Conservation (phyloP, 176 grass and related monocot genomes). For the Alloteropsis semialata region DNA sequence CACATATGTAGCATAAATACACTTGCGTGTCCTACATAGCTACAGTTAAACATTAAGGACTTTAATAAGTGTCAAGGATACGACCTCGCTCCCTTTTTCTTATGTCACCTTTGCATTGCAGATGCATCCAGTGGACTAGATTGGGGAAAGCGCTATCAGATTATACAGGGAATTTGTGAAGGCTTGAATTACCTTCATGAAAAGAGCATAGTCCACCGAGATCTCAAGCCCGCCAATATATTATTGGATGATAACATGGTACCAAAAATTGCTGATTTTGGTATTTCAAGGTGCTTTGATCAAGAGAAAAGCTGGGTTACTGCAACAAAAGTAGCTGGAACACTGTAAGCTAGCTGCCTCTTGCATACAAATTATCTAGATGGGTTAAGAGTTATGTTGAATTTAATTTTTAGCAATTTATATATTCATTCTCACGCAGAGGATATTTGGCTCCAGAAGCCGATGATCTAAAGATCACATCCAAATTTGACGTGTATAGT, state of each 20-base stretch:
- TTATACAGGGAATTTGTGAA: neutral
- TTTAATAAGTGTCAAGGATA: no score
- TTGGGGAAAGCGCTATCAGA: neutral
- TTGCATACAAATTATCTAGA: no score
- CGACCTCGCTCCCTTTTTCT: no score
- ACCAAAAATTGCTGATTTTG: neutral
- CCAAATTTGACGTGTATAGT: neutral
- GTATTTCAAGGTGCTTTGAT: neutral
- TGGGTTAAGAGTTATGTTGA: no score
- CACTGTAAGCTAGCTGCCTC: neutral
- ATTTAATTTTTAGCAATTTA: no score
- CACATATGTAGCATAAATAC: no score
- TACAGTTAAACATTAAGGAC: no score
- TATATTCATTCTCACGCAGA: neutral
- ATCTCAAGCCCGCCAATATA: neutral
- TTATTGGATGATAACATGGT: neutral
- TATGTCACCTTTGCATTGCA: neutral
- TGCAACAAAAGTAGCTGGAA: neutral
- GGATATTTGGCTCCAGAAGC: neutral
- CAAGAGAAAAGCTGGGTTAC: neutral
- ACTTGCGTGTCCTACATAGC: neutral
- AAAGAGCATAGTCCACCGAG: neutral
- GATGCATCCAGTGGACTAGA: neutral
- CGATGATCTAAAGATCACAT: neutral
- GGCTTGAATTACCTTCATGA: neutral